Evolutionary conservation across 2,329 filamentous ascomycete species (phyloP), one percentile per base, ranked within the genome.

Genomic region (Pseudogymnoascus pannorum): DNA sequence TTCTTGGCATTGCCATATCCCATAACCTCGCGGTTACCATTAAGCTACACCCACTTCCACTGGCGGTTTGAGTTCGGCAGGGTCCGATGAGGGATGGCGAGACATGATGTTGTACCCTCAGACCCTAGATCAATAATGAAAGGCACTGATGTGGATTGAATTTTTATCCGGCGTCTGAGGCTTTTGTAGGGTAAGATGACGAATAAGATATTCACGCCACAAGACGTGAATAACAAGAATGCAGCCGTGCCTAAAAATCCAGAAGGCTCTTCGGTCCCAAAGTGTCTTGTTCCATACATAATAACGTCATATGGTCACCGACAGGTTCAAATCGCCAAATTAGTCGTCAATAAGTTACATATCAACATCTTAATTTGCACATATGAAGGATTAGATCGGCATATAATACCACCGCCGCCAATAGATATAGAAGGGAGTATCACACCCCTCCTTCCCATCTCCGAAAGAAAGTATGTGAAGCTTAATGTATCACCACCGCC

Each of bases 401-500:
- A 31, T 31, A 31, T 51, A 51, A 54, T 31, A 31, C 24, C n/a
- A 54, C 48, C n/a, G n/a, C n/a, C n/a, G 11, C 48, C 24, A 29
- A 8, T 26, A 18, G 9, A 54, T 54, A 31, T n/a, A 31, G 4
- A 54, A 16, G 7, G 14, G 12, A 11, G 42, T 22, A 8, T 5
- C 12, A 8, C 29, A 31, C 24, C 8, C 24, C 24, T 18, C 9
- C 9, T 18, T 18, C 48, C 24, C 9, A 18, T 54, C 24, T 31
- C 48, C n/a, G 8, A 5, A 16, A 54, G 12, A 31, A 31, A 31
- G 26, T 18, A 54, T n/a, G 16, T 12, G 24, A 31, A 58, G 3
- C 12, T 62, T 64, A 71, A 58, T 69, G 65, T 16, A 71, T 69
- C 51, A 69, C 76, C 12, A 83, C 81, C 2, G 81, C 81, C 29